Evolutionary conservation across 352 stramenopile genomes (phyloP).

Genomic region (Pythium phragmiticola): DNA sequence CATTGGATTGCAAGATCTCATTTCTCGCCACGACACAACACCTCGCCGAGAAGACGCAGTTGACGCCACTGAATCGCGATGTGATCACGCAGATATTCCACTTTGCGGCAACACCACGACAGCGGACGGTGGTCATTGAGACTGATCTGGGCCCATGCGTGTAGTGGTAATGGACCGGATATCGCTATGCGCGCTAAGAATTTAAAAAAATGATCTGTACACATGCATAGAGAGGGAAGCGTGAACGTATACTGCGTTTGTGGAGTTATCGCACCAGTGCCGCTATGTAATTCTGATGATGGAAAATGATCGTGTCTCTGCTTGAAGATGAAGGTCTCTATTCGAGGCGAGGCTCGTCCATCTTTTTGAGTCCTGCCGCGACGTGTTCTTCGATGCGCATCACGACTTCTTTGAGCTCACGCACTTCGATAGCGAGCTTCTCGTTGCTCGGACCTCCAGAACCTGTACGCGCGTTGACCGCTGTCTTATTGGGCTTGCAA

Average conservation of each 20-base stretch:
- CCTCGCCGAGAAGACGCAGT: background rate
- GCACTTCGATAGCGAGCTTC: constrained; percentile 9
- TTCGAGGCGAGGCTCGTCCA: constrained; percentile 1
- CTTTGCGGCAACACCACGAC: background rate
- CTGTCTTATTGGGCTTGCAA: background rate
- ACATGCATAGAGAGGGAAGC: too few relatives aligned
- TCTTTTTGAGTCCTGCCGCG: constrained; percentile 6
- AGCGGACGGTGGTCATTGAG: background rate
- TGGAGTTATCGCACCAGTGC: too few relatives aligned
- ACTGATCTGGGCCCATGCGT: background rate
- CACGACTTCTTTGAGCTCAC: constrained; percentile 23
- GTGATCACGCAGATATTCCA: constrained; percentile 2
- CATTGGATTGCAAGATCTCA: constrained; percentile 2
- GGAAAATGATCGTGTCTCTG: background rate
- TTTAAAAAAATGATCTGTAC: too few relatives aligned
- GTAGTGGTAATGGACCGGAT: background rate
- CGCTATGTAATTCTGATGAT: background rate
- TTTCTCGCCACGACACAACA: background rate
- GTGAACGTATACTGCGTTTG: too few relatives aligned
- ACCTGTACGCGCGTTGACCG: background rate
- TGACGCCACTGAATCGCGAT: background rate
- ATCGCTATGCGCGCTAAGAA: too few relatives aligned
- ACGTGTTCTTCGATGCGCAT: constrained; percentile 18
- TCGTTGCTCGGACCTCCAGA: background rate
- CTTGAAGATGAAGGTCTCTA: background rate